Percentiles rank a stretch among this genome's conserved stretches.
Conservation (phyloP, 2,329 filamentous ascomycete genomes). For the Phialophora expanda region DNA sequence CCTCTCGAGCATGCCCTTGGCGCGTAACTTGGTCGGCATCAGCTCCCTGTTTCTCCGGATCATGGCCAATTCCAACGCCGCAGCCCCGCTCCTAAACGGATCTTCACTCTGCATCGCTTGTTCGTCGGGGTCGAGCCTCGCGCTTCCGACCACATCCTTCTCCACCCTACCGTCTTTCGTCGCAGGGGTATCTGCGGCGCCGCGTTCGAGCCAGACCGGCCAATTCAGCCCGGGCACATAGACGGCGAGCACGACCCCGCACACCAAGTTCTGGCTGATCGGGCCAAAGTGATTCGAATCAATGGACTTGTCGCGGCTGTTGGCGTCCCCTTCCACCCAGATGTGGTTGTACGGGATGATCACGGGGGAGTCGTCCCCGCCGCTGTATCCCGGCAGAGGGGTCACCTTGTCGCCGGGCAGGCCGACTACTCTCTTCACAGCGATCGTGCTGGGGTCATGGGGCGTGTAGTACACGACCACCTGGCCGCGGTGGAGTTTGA, state of each 20-base stretch:
- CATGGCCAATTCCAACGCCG: slow-evolving; percentile 26
- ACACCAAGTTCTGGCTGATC: slow-evolving; percentile 74
- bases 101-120: slow-evolving; percentile 7
- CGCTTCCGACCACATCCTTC: slow-evolving; percentile 35
- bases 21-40: slow-evolving; percentile 20
- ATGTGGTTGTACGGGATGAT: slow-evolving; percentile 82
- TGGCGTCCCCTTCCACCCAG: slow-evolving; percentile 93
- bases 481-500: slow-evolving; percentile 71
- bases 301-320: slow-evolving; percentile 67
- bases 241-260: slow-evolving; percentile 74
- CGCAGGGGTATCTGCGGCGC: slow-evolving; percentile 48
- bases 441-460: slow-evolving; percentile 50
- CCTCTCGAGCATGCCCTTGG: slow-evolving; percentile 22
- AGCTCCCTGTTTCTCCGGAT: slow-evolving; percentile 22
- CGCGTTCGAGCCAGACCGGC: slow-evolving; percentile 56
- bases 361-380: slow-evolving; percentile 53
- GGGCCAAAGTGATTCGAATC: slow-evolving; percentile 94
- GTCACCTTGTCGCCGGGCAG: slow-evolving; percentile 78
- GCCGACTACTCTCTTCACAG: slow-evolving; percentile 82
- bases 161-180: slow-evolving; percentile 38
- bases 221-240: slow-evolving; percentile 64
- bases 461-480: slow-evolving; percentile 66
- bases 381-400: slow-evolving; percentile 66
- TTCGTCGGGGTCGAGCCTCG: slow-evolving; percentile 33
- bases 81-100: slow-evolving; percentile 25